Evolutionary conservation across 306 rosid genomes (phyloP), one percentile per base, ranked within the genome.

Genomic region (Cicer cuneatum): DNA sequence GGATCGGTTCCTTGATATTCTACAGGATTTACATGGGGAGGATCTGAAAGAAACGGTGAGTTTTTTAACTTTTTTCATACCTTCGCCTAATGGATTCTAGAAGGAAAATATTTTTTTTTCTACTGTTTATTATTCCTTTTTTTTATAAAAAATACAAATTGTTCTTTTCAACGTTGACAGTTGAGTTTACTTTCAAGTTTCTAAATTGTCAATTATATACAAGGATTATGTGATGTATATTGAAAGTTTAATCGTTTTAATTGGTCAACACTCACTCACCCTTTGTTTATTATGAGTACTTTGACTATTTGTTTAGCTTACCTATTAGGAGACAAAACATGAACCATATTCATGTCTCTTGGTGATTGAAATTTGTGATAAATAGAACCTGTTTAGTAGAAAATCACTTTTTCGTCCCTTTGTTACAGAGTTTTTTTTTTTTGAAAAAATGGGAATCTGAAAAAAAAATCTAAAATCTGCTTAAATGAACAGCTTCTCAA

Each of bases 1-100:
- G 85, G 97, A 93, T 90, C 98, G 98, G 51, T 93, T 93, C 73
- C 90, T 93, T 72, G 98, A 93, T 64, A 91, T 93, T 78, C 98
- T 93, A 10, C 96, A 93, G 57, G 96, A 93, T 86, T 88, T 93
- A 52, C 98, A 93, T 65, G 98, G 98, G 13, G 98, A 89, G 77
- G 93, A 91, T 88, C 89, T 93, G 69, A 91, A 79, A 79, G 96
- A 93, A 82, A 93, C 98, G 18, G 98, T 93, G 81, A 85, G 96
- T 46, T 24, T 68, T 68, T 77, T 68, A 1, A 10, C 5, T 10
- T 0, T 29, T 10, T 59, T 21, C 62, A 54, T 49, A 45, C 29
- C 41, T 66, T 37, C 48, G 54, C 15, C 8, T 29, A 18, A 16
- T 47, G 71, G 78, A 75, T 40, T 65, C 58, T 66, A 40, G 47